Evolutionary conservation across 1,284 basidiomycete genomes (phyloP), one percentile per base, ranked within the genome.

Genomic region (Rhodotorula sp.): DNA sequence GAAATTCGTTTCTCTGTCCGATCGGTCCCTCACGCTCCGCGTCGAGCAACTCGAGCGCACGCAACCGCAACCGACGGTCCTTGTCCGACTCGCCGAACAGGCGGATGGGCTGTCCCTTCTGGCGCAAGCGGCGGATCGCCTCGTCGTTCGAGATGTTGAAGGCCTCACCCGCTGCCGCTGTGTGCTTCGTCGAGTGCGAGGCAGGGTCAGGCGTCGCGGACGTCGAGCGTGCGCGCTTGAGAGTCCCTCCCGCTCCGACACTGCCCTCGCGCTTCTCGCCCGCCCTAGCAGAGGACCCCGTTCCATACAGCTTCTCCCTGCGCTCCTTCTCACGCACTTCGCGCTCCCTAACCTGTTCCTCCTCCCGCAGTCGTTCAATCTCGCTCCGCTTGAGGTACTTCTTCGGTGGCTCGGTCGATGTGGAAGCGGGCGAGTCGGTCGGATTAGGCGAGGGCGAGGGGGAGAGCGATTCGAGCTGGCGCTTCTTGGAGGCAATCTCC

Each of bases 101-200:
- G 15, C 93, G 87, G 71, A 99, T 91, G 4, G 96, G 96, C 79
- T 99, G 92, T 34, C 91, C 92, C 79, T 95, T 95, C 34, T 86
- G 84, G 48, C 96, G 88, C 34, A 99, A 85, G 20, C 96, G 87
- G 11, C 90, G 88, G 63, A 94, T 84, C 34, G 91, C 92, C 78
- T 99, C 96, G 70, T 94, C 90, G 67, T 93, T 91, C 2, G 94
- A 92, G 61, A 98, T 90, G 79, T 93, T 94, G 84, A 94, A 97
- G 82, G 62, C 60, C 32, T 70, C 65, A 30, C 44, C 57, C 6
- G 55, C 67, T 68, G 74, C 75, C 78, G 78, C 56, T 46, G 39
- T 17, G 56, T 79, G 79, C 61, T 79, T 36, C 22, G 34, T 56
- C 34, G 55, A 51, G 49, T 13, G 32, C 36, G 55, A 56, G 17